Evolutionary conservation across 768 basidiomycete species (phyloP).

Genomic region (Mycena kentingensis): DNA sequence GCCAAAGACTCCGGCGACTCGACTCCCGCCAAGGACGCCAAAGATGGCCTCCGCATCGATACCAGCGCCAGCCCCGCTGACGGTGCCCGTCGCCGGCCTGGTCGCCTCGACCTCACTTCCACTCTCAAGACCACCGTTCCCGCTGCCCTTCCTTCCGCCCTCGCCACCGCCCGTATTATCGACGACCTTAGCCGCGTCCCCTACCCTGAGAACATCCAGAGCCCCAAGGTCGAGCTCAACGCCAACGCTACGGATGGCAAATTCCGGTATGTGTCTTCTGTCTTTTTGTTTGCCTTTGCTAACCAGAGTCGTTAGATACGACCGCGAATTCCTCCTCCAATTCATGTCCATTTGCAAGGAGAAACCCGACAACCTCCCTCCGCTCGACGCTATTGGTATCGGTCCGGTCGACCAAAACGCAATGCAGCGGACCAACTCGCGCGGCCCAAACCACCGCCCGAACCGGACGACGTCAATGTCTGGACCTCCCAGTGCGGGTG

Average conservation of each 20-base stretch:
- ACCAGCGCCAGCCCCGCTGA: slow-evolving; percentile 49
- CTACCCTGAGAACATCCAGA: slow-evolving; percentile 82
- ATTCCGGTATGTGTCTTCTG: slow-evolving; percentile 32
- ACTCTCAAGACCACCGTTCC: slow-evolving; percentile 46
- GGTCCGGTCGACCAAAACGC: slow-evolving; percentile 67
- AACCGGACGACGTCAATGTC: slow-evolving; percentile 46
- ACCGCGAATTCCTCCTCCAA: slow-evolving; percentile 95
- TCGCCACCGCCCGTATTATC: slow-evolving; percentile 84
- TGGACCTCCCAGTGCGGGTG: slow-evolving; percentile 8
- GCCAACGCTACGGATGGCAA: slow-evolving; percentile 81
- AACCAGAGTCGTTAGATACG: slow-evolving; percentile 64
- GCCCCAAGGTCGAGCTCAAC: slow-evolving; percentile 86
- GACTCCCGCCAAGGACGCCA: slow-evolving; percentile 39
- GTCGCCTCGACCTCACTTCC: slow-evolving; percentile 67
- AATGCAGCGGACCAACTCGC: slow-evolving; percentile 57
- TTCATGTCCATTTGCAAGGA: slow-evolving; percentile 96
- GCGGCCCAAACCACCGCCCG: slow-evolving; percentile 63
- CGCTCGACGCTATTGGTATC: slow-evolving; percentile 88
- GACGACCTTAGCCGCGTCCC: slow-evolving; percentile 74
- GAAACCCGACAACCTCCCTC: slow-evolving; percentile 88
- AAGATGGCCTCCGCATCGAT: slow-evolving; percentile 67
- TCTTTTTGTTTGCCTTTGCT: neutral
- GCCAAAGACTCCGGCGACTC: slow-evolving; percentile 41
- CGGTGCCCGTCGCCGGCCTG: slow-evolving; percentile 58
- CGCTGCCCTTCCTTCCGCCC: slow-evolving; percentile 44